These are phyloP conservation scores for Calonectria leucothoes DNA, from an alignment of 2,329 filamentous ascomycete genomes.

Conservation along the genomic window DNA sequence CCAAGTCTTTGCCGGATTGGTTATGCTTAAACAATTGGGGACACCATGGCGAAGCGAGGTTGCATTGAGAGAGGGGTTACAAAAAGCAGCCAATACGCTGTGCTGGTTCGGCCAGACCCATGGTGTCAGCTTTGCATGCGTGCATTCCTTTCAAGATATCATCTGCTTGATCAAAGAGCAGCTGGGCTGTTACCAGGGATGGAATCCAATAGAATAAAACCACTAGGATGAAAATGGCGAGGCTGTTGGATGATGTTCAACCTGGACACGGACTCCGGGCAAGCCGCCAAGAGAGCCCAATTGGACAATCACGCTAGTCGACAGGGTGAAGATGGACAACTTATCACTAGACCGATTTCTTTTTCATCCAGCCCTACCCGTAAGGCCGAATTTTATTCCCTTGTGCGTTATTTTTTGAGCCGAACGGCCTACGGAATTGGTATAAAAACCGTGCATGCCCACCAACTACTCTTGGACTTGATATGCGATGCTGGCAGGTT, in stretches of 20 bases:
- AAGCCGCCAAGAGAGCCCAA: background rate
- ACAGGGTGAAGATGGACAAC: background rate
- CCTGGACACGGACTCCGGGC: background rate
- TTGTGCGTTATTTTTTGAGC: background rate
- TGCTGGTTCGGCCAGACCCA: background rate
- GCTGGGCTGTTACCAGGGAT: background rate
- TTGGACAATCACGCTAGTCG: background rate
- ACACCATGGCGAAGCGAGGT: background rate
- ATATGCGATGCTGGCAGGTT: background rate
- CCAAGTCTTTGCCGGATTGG: background rate
- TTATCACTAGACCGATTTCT: background rate
- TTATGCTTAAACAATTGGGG: slow-evolving; percentile 1
- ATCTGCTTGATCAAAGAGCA: background rate
- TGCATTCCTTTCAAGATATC: background rate
- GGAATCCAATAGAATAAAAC: background rate
- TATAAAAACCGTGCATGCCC: background rate
- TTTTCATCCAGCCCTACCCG: background rate
- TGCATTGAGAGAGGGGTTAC: background rate
- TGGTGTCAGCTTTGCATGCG: background rate
- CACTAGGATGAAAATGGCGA: background rate
- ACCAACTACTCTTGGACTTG: background rate
- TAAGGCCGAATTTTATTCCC: background rate
- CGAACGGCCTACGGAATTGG: background rate
- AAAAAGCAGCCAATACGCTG: background rate
- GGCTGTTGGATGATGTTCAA: no score